Conservation (phyloP, 2,329 filamentous ascomycete species). For the Chrysosporium queenslandicum region DNA sequence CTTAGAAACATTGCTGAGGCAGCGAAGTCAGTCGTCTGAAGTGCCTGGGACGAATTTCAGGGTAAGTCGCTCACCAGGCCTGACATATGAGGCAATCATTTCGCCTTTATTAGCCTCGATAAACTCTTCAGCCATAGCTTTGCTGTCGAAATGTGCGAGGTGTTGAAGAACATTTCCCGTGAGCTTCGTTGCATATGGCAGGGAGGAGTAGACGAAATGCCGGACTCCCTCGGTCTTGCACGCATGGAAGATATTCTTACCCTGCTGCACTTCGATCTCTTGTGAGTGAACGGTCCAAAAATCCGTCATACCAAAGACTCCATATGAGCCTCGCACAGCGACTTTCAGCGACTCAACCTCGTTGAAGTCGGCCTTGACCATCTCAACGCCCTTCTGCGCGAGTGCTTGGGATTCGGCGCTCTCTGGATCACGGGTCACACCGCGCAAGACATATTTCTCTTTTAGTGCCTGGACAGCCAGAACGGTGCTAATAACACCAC, state of each 20-base stretch:
- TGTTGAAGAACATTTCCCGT: slow-evolving; percentile 28
- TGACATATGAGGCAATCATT: not conserved
- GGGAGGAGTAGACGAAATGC: slow-evolving; percentile 35
- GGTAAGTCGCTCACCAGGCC: not conserved
- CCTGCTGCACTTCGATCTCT: slow-evolving; percentile 31
- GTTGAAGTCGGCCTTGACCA: slow-evolving; percentile 35
- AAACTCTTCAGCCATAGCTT: slow-evolving; percentile 28
- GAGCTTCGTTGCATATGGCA: slow-evolving; percentile 25
- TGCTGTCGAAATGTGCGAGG: slow-evolving; percentile 35
- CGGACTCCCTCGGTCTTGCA: slow-evolving; percentile 31
- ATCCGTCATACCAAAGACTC: slow-evolving; percentile 42
- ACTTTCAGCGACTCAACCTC: slow-evolving; percentile 31
- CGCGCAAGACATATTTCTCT: slow-evolving; percentile 41
- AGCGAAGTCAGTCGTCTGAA: not conserved
- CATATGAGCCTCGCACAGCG: slow-evolving; percentile 30
- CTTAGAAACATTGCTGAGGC: not conserved
- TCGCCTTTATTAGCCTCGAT: not conserved
- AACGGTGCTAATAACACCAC: slow-evolving; percentile 40
- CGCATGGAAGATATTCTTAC: slow-evolving; percentile 33
- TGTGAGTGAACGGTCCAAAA: slow-evolving; percentile 34
- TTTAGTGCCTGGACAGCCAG: slow-evolving; percentile 40
- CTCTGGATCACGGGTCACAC: slow-evolving; percentile 40
- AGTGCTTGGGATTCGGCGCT: slow-evolving; percentile 25
- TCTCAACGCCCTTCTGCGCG: slow-evolving; percentile 25
- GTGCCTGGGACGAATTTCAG: not conserved